Base-by-base conservation (phyloP, 2,329 filamentous ascomycete species). In the Chrysoporthe cubensis region DNA sequence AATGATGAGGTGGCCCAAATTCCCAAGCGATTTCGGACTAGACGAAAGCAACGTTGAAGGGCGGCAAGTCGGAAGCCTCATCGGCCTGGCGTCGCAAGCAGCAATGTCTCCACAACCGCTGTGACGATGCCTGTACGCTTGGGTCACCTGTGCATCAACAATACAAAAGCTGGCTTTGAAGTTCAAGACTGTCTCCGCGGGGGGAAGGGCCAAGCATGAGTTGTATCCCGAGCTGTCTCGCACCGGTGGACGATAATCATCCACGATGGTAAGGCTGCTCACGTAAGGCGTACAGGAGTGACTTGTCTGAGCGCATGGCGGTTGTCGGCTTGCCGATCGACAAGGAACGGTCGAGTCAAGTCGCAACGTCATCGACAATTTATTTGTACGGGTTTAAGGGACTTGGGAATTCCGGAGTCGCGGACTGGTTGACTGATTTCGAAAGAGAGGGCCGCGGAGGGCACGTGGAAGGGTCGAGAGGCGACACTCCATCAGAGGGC, bases 1-100 rank as follows among this genome's bases (percentile, higher is more conserved):
- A 43, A 40, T 18, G 46, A 52, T 26, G 60, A 52, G 43, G 60
- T 62, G 62, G 50, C 34, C 40, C 37, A 34, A 18, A 52, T 40
- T 13, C 8, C 60, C 21, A 63, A 64, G 62, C 62, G 62, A 64
- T 43, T 32, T 56, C 62, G 62, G 62, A 26, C 34, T 16, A 16
- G 21, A 65, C 5, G 43, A 37, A 18, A 40, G 44, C 56, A 59
- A 50, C 34, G 57, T 61, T 60, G 57, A 43, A 40, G 14, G 26
- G 46, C 32, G 34, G 60, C 60, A 62, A 16, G 59, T 48, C 59
- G 59, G 59, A 26, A 46, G 43, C 54, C 54, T 40, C 34, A 40
- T 40, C 1, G 42, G 37, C 32, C 44, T n/a, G 44, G 37, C 16
- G 21, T 44, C 48, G 59, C 43, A 62, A 50, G 40, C 52, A 65